Conservation (phyloP, 164 flowering plant species). For the Buxus sempervirens region DNA sequence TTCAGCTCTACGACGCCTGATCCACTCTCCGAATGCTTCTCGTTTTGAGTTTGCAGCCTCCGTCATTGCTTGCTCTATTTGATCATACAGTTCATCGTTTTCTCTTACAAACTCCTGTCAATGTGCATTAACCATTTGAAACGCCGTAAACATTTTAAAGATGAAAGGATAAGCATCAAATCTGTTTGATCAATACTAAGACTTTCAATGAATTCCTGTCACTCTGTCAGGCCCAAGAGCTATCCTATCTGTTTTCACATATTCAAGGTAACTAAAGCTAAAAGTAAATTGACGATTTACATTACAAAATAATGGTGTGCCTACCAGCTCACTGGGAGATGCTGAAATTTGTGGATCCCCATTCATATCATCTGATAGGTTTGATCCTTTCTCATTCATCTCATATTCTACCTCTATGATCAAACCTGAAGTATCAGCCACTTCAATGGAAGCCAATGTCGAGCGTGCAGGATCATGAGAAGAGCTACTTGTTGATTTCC, state of each 20-base stretch:
- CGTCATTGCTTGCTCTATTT: conserved; percentile 43
- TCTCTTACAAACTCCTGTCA: conserved; percentile 37
- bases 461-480: conserved; percentile 21
- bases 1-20: conserved; percentile 61
- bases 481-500: conserved; percentile 17
- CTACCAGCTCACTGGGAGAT: conserved; percentile 39
- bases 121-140: conserved; percentile 2
- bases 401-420: conserved; percentile 16
- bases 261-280: too few species aligned
- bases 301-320: not conserved
- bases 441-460: conserved; percentile 25
- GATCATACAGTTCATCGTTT: conserved; percentile 39
- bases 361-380: conserved; percentile 3
- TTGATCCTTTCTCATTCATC: conserved; percentile 17
- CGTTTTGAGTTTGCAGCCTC: conserved; percentile 48
- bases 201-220: not conserved
- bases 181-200: not conserved
- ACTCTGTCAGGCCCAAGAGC: not conserved
- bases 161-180: not conserved
- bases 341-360: conserved; percentile 21
- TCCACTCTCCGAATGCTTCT: conserved; percentile 57
- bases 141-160: not conserved
- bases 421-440: conserved; percentile 4
- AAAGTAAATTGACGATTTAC: too few species aligned
- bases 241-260: too few species aligned